Base-by-base conservation (phyloP, 1,284 basidiomycete species). In the Microbotryum saponariae region DNA sequence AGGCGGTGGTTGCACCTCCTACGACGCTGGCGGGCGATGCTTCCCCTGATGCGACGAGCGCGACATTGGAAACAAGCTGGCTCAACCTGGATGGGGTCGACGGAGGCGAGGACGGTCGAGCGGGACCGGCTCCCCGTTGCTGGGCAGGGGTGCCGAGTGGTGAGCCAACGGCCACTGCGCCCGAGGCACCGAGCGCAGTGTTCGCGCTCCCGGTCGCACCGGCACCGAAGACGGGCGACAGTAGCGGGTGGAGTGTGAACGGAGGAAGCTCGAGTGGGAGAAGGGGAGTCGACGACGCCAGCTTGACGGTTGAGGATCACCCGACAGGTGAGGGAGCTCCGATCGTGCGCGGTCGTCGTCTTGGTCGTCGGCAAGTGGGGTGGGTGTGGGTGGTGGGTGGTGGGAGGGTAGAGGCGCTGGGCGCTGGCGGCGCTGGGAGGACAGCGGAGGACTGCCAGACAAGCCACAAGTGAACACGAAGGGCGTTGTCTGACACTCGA, bases 181-280 rank as follows among this genome's bases (percentile, higher is more conserved):
- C 29, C 31, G 25, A 33, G n/a, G 18, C 33, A 47, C 10, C 33
- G 8, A n/a, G 25, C n/a, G 59, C 49, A 12, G 59, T 27, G 27
- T 56, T 31, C 9, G 55, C 46, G n/a, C n/a, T n/a, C n/a, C n/a
- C n/a, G 21, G 51, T 25, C 6, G 51, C 49, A 29, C 46, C 23
- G 37, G 59, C 20, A 20, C 16, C 18, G 46, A 68, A 66, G 21
- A 66, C 56, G 27, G 61, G 65, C 8, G 48, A 33, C 51, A 68
- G 45, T 46, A 70, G 50, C 20, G 59, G 47, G 58, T 58, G 50
- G 33, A 69, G 59, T 31, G 57, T 27, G 61, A 66, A 70, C 5
- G 68, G 68, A 7, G 68, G 63, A 5, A 69, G 66, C 52, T 66
- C 64, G n/a, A 70, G 61, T 3, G 66, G 65, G 33, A 56, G 33